Percentiles rank a stretch among this genome's conserved stretches.
Evolutionary conservation across 108 stramenopile species (phyloP).

Genomic region (Nannochloropsis oceanica): DNA sequence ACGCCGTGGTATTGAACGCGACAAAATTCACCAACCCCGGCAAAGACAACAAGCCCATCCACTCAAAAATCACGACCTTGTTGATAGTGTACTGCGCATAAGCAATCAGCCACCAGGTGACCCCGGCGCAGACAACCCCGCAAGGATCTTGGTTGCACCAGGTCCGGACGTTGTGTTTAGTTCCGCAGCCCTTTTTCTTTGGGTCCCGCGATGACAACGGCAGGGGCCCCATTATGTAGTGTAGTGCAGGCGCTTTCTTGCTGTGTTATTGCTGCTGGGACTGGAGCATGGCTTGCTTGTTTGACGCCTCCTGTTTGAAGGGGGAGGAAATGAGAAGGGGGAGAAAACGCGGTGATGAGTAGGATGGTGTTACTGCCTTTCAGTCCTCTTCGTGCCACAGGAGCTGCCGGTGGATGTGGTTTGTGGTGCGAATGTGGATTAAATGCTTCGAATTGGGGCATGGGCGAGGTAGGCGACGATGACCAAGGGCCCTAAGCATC

Average conservation of each 20-base stretch:
- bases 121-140: constrained; percentile 36
- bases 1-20: constrained; percentile 37
- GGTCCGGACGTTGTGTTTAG: not conserved
- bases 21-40: constrained; percentile 21
- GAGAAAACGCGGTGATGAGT: too few species aligned
- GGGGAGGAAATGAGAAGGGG: too few species aligned
- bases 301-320: too few species aligned
- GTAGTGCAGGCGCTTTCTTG: not conserved
- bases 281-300: too few species aligned
- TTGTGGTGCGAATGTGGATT: too few species aligned
- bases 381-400: too few species aligned
- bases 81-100: constrained; percentile 36
- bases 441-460: too few species aligned
- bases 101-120: constrained; percentile 29
- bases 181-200: not conserved
- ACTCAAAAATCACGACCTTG: constrained; percentile 20
- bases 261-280: not conserved
- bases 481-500: too few species aligned
- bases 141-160: constrained; percentile 42
- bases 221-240: not conserved
- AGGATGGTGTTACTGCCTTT: too few species aligned
- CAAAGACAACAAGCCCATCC: constrained; percentile 31
- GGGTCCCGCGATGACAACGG: not conserved
- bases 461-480: too few species aligned
- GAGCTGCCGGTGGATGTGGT: too few species aligned